phyloP scores from a whole-genome alignment of 2,329 filamentous ascomycete species.

The Leptographium flavum region DNA sequence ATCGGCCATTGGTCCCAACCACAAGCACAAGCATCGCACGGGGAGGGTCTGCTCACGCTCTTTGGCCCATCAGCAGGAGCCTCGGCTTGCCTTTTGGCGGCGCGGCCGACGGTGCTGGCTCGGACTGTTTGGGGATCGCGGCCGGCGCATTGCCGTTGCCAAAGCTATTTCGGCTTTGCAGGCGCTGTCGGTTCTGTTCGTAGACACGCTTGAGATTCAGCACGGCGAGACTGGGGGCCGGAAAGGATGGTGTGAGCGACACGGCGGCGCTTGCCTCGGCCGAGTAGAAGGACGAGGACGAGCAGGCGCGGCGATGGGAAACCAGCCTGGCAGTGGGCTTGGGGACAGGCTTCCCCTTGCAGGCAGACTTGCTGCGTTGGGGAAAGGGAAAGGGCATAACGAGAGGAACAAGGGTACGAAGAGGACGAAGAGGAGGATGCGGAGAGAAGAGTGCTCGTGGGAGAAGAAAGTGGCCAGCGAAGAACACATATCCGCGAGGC shows the following conservation, averaged over 20 bases:
- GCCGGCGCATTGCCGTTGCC: conserved; percentile 20
- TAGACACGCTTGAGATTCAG: conserved; percentile 50
- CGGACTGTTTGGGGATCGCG: conserved; percentile 21
- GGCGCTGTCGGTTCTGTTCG: conserved; percentile 43
- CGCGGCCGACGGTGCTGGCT: conserved; percentile 28
- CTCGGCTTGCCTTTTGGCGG: conserved; percentile 60
- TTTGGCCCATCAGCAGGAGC: conserved; percentile 85
- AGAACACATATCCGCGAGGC: neutral
- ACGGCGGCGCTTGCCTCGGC: neutral
- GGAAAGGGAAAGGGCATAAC: neutral
- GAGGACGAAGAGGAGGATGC: neutral
- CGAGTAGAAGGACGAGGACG: neutral
- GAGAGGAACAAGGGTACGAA: neutral
- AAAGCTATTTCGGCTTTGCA: conserved; percentile 33
- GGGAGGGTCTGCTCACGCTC: conserved; percentile 47
- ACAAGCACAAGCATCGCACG: too few relatives aligned
- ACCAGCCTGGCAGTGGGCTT: too few relatives aligned
- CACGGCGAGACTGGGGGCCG: conserved; percentile 41
- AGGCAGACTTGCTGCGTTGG: neutral
- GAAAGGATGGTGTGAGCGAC: conserved; percentile 8
- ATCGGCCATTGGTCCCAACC: too few relatives aligned
- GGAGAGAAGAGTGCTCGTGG: neutral
- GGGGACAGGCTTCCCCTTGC: too few relatives aligned
- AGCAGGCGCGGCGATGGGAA: neutral
- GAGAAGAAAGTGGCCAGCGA: neutral